phyloP scores from a whole-genome alignment of 2,329 filamentous ascomycete species.

The Colletotrichum sansevieriae region DNA sequence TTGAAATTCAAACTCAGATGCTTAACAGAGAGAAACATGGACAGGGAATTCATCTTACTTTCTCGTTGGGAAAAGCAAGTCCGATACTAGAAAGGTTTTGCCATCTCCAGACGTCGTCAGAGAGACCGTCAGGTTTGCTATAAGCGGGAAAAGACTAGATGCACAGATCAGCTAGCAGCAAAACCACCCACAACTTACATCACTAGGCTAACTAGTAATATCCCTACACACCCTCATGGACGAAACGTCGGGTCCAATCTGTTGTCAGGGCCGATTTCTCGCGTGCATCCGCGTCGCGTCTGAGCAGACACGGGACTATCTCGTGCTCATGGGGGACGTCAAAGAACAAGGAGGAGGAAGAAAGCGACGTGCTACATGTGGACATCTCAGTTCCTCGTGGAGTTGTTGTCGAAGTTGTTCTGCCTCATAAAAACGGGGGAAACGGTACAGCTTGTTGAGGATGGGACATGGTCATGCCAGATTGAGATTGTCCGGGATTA shows the following conservation, averaged over 20 bases:
- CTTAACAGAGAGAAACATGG: too few relatives aligned
- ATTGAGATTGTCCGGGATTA: not conserved
- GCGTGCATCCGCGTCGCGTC: conserved; percentile 10
- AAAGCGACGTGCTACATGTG: not conserved
- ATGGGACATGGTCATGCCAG: conserved; percentile 21
- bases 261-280: conserved; percentile 15
- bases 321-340: conserved; percentile 15
- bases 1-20: too few relatives aligned
- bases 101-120: too few relatives aligned
- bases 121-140: too few relatives aligned
- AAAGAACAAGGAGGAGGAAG: not conserved
- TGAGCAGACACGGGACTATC: not conserved
- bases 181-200: too few relatives aligned
- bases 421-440: conserved; percentile 19
- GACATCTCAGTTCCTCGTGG: conserved; percentile 32
- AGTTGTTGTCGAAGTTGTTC: conserved; percentile 23
- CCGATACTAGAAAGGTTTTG: too few relatives aligned
- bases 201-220: too few relatives aligned
- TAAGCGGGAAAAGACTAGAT: too few relatives aligned
- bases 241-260: conserved; percentile 13
- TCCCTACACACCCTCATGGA: conserved; percentile 41
- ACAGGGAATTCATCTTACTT: too few relatives aligned
- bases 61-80: too few relatives aligned
- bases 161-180: too few relatives aligned
- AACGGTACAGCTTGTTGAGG: conserved; percentile 1